Conservation (phyloP, 2,329 filamentous ascomycete species). For the Fusarium xylarioides region DNA sequence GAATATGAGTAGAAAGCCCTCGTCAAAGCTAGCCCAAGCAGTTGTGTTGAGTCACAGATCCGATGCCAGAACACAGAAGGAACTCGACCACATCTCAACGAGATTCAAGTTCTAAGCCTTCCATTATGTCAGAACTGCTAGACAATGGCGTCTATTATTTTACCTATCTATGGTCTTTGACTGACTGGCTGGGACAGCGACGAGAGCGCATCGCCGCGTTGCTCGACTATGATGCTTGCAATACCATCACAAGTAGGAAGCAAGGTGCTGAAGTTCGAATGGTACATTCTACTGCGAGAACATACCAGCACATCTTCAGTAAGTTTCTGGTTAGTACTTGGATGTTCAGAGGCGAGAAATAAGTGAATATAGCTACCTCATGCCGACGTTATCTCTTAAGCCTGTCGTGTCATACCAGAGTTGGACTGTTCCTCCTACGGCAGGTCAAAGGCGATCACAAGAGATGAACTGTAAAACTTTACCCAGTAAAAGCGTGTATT, state of each 20-base stretch:
- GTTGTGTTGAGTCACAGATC: not conserved
- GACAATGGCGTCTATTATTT: rapidly evolving
- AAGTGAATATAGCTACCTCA: not conserved
- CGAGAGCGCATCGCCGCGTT: not conserved
- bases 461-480: rapidly evolving
- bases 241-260: too few relatives aligned
- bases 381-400: not conserved
- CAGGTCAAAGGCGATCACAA: not conserved
- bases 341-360: rapidly evolving
- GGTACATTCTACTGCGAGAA: rapidly evolving
- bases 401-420: not conserved
- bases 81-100: not conserved
- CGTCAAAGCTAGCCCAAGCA: too few relatives aligned
- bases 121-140: too few relatives aligned
- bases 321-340: rapidly evolving
- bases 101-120: not conserved
- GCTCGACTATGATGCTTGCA: not conserved
- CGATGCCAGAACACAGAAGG: not conserved
- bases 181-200: too few relatives aligned
- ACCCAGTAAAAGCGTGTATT: not conserved
- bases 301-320: too few relatives aligned
- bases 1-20: not conserved
- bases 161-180: rapidly evolving
- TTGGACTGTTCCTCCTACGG: not conserved
- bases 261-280: not conserved